Evolutionary conservation across 495 filamentous ascomycete genomes (phyloP).

Genomic region (Sordaria brevicollis): DNA sequence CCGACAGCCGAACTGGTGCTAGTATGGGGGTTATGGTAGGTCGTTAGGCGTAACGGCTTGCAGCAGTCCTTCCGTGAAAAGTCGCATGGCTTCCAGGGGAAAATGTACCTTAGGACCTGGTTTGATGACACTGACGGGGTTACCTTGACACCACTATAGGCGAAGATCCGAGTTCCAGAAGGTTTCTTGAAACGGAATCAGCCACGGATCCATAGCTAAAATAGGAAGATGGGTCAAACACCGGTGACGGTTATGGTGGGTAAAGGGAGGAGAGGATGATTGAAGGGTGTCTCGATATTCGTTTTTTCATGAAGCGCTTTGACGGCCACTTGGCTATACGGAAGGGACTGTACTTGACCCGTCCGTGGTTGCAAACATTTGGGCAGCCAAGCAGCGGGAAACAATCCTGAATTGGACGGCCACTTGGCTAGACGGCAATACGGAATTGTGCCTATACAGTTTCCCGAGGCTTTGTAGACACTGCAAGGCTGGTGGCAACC

Average conservation of each 20-base stretch:
- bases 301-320: background rate
- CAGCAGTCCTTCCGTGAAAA: background rate
- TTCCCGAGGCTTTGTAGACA: background rate
- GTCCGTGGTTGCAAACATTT: background rate
- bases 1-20: background rate
- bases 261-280: background rate
- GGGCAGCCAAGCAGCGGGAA: background rate
- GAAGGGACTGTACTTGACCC: background rate
- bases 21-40: background rate
- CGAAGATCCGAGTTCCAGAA: background rate
- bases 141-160: background rate
- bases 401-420: background rate
- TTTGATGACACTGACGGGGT: background rate
- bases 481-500: background rate
- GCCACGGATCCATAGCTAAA: background rate
- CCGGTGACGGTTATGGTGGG: background rate
- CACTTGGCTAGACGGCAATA: background rate
- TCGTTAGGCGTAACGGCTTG: background rate
- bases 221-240: background rate
- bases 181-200: background rate
- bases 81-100: background rate
- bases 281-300: background rate
- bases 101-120: background rate
- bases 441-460: background rate
- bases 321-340: background rate